Base-by-base conservation (phyloP, 495 filamentous ascomycete genomes). In the Aspergillus taichungensis region DNA sequence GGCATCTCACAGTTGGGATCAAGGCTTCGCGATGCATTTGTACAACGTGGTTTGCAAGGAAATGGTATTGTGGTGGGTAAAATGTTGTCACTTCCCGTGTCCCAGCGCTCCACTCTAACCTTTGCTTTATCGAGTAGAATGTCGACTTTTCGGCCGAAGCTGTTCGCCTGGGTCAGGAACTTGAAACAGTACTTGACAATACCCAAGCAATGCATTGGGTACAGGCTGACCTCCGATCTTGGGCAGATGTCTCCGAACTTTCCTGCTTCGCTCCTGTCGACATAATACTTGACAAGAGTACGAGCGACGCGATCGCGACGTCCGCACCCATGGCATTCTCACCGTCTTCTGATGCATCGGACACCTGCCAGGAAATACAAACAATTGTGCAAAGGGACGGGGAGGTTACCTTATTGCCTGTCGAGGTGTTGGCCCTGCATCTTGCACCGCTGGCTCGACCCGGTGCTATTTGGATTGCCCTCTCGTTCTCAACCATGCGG, bases 81-180 rank as follows among this genome's bases (percentile, higher is more conserved):
- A 9, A 14, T 14, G 34, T 6, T 13, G 13, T 29, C 5, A 8
- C 14, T 12, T 28, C 33, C n/a, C n/a, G n/a, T 38, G 8, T 35
- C 11, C 35, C 8, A n/a, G 32, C 6, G 8, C 13, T 12, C 29
- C 45, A 42, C n/a, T 53, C 40, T 43, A 4, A 36, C 8, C 10
- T 12, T 29, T 24, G 35, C 9, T 11, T 1, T 3, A 8, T 46
- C 43, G 34, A 18, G 18, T 28, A 71, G 68, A 71, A 71, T 40
- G 66, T 62, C 14, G 68, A 71, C 42, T 71, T 71, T 29, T 71
- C 68, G 42, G 40, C 53, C 40, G 68, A 69, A 49, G 68, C 68
- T 33, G 63, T 71, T 8, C 68, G 68, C 9, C 48, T 63, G 1
- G 68, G 68, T 3, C 51, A 51, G 37, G 50, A 62, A 7, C 11